Base-by-base conservation (phyloP, 2,329 filamentous ascomycete genomes). In the Didymella glomerata region DNA sequence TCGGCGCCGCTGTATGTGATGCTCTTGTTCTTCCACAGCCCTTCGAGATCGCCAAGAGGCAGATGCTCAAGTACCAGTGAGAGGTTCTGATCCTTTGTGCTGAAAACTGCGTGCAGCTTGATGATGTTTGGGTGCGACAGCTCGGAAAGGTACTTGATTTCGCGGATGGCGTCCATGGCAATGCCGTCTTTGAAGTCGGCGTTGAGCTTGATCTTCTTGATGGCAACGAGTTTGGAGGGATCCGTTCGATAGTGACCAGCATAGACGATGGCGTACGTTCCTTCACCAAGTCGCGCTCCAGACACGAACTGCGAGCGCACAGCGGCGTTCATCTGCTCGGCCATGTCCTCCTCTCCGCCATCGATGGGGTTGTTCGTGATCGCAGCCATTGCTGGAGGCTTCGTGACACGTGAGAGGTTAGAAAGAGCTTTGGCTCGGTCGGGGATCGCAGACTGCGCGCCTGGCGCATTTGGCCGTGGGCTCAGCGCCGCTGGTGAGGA, bases 241-340 rank as follows among this genome's bases (percentile, higher is more conserved):
- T 95, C 88, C 59, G 80, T 76, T 63, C 88, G 86, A 45, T 95
- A 85, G 78, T 94, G 90, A 51, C 93, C 95, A 52, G 93, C 87
- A 82, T 93, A 97, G 72, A 99, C 95, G 71, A 96, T 89, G 75
- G 95, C 95, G 77, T 99, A 99, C 64, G 95, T 98, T 81, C 95
- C 95, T 79, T 96, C 92, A 77, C 95, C 95, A 60, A 99, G 87
- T 75, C 95, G 95, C 76, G 91, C 93, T 72, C 92, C 91, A 82
- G 96, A 96, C 66, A 95, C 86, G 77, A 97, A 99, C 82, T 95
- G 96, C 67, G 86, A 85, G 77, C 93, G 92, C 72, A 81, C 77
- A 34, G 79, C 71, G 9, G 78, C 75, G 64, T 84, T 83, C 64
- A 83, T 78, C 59, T 81, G 77, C 64, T 82, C 81, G 11, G 81